Evolutionary conservation across 2,329 filamentous ascomycete species (phyloP), one percentile per base, ranked within the genome.

Genomic region (Penicillium sp.): DNA sequence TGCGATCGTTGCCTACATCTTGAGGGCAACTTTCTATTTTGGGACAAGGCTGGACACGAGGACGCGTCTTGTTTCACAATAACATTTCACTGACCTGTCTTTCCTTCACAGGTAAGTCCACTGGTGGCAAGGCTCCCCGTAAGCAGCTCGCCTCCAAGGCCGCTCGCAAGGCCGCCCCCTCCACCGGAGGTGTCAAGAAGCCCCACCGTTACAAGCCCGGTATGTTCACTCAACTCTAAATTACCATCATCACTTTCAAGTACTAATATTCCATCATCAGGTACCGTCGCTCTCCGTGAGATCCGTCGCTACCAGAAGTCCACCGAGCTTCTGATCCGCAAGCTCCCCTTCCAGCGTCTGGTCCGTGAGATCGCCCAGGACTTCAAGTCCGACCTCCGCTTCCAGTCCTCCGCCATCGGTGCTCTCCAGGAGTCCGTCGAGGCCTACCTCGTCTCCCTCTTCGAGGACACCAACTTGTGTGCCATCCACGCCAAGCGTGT

Each of bases 111-210:
- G 85, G 86, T 79, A 89, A 96, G 82, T 86, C 84, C 76, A 87
- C 85, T 77, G 85, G 85, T 86, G 85, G 85, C 82, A 88, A 88
- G 80, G 85, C 85, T 73, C 85, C 85, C 69, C 84, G 85, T 81
- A 99, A 99, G 91, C 93, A 97, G 87, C 92, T 98, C 75, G 93
- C 93, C 72, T 96, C 93, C 85, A 97, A 97, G 90, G 95, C 93
- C 69, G 93, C 95, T 74, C 93, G 95, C 84, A 99, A 99, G 89
- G 92, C 89, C 72, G 93, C 95, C 61, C 95, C 95, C 70, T 96
- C 92, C 63, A 98, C 95, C 78, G 95, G 93, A 73, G 90, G 90
- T 88, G 90, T 93, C 86, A 95, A 95, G 90, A 95, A 95, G 90
- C 90, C 90, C 80, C 90, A 93, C 83, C 85, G 90, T 62, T 86